These are phyloP conservation scores for Vitis riparia DNA, from an alignment of 164 flowering plant species.

Conservation along the genomic window DNA sequence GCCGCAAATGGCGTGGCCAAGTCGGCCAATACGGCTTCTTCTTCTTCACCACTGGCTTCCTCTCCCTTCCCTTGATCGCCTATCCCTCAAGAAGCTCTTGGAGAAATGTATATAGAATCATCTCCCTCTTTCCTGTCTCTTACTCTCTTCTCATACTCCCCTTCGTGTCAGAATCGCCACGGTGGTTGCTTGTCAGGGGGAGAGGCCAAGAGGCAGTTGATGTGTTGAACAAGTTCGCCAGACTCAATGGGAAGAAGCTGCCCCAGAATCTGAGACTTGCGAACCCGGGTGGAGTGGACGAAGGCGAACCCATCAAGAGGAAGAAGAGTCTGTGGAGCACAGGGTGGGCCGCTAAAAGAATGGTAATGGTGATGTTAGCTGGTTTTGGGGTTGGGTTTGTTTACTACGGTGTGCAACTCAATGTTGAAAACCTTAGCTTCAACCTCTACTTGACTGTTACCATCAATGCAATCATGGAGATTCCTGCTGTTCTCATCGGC, in stretches of 20 bases:
- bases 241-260: constrained; percentile 43
- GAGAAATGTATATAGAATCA: constrained; percentile 48
- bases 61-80: constrained; percentile 62
- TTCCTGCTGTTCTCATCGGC: constrained; percentile 60
- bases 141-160: constrained; percentile 48
- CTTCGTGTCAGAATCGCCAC: constrained; percentile 57
- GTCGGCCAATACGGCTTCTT: constrained; percentile 70
- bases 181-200: constrained; percentile 59
- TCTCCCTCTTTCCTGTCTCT: constrained; percentile 42
- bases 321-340: constrained; percentile 41
- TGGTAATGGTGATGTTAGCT: constrained; percentile 43
- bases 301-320: neutral
- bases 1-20: constrained; percentile 65
- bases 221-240: constrained; percentile 42
- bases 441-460: constrained; percentile 56
- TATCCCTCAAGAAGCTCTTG: constrained; percentile 41
- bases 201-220: constrained; percentile 46
- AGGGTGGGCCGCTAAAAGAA: constrained; percentile 50
- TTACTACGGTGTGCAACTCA: constrained; percentile 61
- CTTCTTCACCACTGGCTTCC: constrained; percentile 65
- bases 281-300: constrained; percentile 15
- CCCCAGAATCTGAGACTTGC: constrained; percentile 37
- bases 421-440: constrained; percentile 56
- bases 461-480: constrained; percentile 56
- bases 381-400: constrained; percentile 65